Conservation (phyloP, 495 filamentous ascomycete species). For the Tuber melanosporum region DNA sequence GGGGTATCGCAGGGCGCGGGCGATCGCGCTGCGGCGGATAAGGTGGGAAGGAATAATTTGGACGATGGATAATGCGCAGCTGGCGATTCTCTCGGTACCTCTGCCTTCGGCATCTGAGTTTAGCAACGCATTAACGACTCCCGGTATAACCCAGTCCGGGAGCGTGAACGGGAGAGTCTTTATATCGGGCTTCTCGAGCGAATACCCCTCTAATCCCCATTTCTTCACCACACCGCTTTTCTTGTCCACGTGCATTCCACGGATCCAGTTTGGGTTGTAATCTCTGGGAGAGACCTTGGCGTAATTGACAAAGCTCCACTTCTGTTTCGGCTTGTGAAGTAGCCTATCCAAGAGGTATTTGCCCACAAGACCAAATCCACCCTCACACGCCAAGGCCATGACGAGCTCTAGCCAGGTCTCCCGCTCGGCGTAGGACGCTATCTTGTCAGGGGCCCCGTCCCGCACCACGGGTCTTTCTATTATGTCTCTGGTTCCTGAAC, state of each 20-base stretch:
- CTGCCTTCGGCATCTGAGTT: constrained; percentile 34
- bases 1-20: constrained; percentile 28
- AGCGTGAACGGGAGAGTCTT: constrained; percentile 22
- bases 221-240: constrained; percentile 2
- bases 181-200: constrained; percentile 17
- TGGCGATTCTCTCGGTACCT: constrained; percentile 23
- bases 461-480: background rate
- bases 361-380: constrained; percentile 24
- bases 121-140: constrained; percentile 24
- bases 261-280: constrained; percentile 11
- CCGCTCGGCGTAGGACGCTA: constrained; percentile 17
- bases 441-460: background rate
- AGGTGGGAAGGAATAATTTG: background rate
- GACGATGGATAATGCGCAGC: constrained; percentile 14
- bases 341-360: constrained; percentile 11
- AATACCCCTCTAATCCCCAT: constrained; percentile 29
- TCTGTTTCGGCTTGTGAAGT: constrained; percentile 1
- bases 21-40: constrained; percentile 19
- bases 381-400: constrained; percentile 21
- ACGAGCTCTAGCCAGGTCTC: constrained; percentile 33
- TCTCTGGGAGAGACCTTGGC: constrained; percentile 10
- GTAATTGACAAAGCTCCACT: constrained; percentile 28
- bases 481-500: constrained; percentile 24
- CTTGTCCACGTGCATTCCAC: background rate
- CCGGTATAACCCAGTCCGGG: constrained; percentile 27